Base-by-base conservation (phyloP, 1,284 basidiomycete species). In the Fomitopsis palustris region DNA sequence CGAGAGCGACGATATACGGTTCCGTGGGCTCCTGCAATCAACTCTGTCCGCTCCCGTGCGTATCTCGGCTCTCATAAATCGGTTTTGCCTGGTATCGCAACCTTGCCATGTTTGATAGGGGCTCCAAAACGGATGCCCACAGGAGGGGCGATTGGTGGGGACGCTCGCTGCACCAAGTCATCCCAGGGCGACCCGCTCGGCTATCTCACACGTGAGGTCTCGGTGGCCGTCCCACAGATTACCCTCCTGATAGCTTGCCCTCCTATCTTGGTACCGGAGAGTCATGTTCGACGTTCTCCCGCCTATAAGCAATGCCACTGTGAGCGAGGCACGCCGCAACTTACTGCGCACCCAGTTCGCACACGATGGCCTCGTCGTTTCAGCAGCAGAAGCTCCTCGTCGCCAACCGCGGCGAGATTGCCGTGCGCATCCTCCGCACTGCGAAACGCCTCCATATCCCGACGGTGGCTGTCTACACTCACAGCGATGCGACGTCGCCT, bases 401-500 rank as follows among this genome's bases (percentile, higher is more conserved):
- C 57, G 79, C 78, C n/a, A 81, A 81, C 67, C 76, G 80, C 21
- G 80, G 79, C 42, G 80, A 81, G 61, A 81, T 81, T 57, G 84
- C 85, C 8, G 73, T 83, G 10, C 81, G 85, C 31, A 78, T 87
- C 64, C 72, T 87, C 17, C 78, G 76, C 53, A 83, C 83, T 0
- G 82, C 83, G 2, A 78, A 77, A 57, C 70, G 71, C 23, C 75
- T 85, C 4, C 75, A 76, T 1, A 65, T 86, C 17, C 67, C 63
- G 2, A 84, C 84, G 0, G 69, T 86, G 19, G 75, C 83, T 0
- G 70, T 87, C 39, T 86, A 87, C 70, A 81, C 81, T 4, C 70
- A 77, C 17, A 77, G 79, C 0, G 85, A 87, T 64, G 75, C 81
- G 8, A 75, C 80, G 5, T 76, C 83, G 0, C 80, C 80, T 0